Evolutionary conservation across 495 filamentous ascomycete genomes (phyloP).

Genomic region (Xylaria scruposa): DNA sequence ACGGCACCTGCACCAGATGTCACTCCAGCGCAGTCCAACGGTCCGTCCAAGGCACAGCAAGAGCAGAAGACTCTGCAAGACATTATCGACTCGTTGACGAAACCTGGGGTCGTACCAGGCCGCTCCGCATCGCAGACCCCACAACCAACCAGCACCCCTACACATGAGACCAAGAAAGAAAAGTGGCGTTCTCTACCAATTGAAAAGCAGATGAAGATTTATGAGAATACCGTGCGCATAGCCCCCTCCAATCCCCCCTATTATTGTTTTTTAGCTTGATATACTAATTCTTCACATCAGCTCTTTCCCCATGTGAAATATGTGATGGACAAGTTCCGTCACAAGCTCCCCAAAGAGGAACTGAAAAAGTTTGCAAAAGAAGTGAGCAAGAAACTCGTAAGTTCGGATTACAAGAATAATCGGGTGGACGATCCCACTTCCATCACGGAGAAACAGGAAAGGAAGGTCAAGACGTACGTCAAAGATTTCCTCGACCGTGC

Average conservation of each 20-base stretch:
- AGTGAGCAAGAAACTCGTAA: conserved; percentile 84
- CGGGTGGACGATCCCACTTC: conserved; percentile 83
- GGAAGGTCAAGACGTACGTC: conserved; percentile 80
- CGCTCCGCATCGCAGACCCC: conserved; percentile 64
- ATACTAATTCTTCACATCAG: conserved; percentile 53
- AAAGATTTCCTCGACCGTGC: conserved; percentile 87
- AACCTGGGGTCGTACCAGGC: conserved; percentile 58
- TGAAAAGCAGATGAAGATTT: conserved; percentile 91
- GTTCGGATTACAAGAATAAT: conserved; percentile 85
- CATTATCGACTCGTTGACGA: conserved; percentile 85
- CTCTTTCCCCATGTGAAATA: conserved; percentile 83
- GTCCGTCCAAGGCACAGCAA: conserved; percentile 64
- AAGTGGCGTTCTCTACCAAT: conserved; percentile 80
- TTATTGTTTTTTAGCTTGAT: not conserved
- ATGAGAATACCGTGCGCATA: conserved; percentile 81
- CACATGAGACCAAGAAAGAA: conserved; percentile 72
- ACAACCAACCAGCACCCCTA: conserved; percentile 64
- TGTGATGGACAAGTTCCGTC: conserved; percentile 82
- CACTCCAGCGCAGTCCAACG: conserved; percentile 65
- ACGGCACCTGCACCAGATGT: conserved; percentile 69
- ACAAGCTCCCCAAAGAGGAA: conserved; percentile 84
- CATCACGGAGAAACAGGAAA: conserved; percentile 78
- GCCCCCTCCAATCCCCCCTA: not conserved
- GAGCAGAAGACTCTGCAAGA: conserved; percentile 68
- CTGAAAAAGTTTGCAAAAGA: conserved; percentile 88